Evolutionary conservation across 768 basidiomycete species (phyloP).

Genomic region (Phylloporus sp.): DNA sequence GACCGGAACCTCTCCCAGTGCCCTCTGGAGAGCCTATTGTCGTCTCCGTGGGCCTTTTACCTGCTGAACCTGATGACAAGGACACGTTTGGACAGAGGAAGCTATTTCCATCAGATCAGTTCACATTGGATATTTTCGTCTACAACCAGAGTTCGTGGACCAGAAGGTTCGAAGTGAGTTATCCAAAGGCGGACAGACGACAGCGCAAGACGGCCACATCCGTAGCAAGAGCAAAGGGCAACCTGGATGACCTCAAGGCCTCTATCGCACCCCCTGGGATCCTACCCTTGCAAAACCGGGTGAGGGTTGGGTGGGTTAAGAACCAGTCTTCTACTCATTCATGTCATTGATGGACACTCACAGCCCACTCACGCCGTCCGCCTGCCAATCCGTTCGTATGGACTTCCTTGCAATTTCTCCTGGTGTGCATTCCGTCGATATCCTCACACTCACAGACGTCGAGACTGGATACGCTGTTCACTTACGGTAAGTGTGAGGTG

Average conservation of each 20-base stretch:
- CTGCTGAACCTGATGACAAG: slow-evolving; percentile 17
- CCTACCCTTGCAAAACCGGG: slow-evolving; percentile 70
- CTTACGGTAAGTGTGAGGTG: slow-evolving; percentile 48
- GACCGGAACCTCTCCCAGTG: slow-evolving; percentile 7
- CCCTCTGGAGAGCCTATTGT: slow-evolving; percentile 54
- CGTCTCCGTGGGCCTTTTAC: slow-evolving; percentile 60
- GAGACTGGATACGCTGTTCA: slow-evolving; percentile 72
- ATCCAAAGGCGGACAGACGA: slow-evolving; percentile 52
- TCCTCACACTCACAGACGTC: slow-evolving; percentile 68
- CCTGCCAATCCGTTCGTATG: slow-evolving; percentile 85
- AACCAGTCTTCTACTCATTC: not conserved
- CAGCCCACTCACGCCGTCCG: slow-evolving; percentile 75
- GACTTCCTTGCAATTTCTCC: slow-evolving; percentile 76
- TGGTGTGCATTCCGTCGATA: slow-evolving; percentile 74
- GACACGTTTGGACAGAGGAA: slow-evolving; percentile 31
- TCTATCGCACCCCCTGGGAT: slow-evolving; percentile 51
- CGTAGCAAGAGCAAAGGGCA: slow-evolving; percentile 15
- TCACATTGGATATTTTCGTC: slow-evolving; percentile 83
- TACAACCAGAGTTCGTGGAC: slow-evolving; percentile 78
- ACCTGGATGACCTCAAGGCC: slow-evolving; percentile 26
- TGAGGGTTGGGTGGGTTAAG: slow-evolving; percentile 69
- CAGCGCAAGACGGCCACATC: slow-evolving; percentile 28
- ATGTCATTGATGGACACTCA: slow-evolving; percentile 2
- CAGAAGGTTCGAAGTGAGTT: slow-evolving; percentile 72
- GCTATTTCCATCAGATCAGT: slow-evolving; percentile 71